Base-by-base conservation (phyloP, 805 yeast species). In the Lipomyces oligophaga region DNA sequence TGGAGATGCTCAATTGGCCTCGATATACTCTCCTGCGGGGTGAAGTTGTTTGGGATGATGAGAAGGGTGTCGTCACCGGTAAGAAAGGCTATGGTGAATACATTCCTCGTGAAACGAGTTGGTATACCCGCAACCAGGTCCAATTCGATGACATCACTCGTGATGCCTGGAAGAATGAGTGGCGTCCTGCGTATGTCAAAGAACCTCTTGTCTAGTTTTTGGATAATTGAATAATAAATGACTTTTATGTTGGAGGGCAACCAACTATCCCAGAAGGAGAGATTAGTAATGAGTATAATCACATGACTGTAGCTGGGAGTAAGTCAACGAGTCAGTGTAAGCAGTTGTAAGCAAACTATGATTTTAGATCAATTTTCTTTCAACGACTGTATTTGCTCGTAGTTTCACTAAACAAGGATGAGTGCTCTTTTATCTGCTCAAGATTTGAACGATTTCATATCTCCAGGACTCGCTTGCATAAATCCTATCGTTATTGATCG, bases 391-490 rank as follows among this genome's bases (percentile, higher is more conserved):
- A 26, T 8, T 26, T 13, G 30, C 13, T 13, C 13, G 30, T 26
- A 8, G 30, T 10, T 13, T 26, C 13, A 13, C 30, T 26, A 26
- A 8, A 26, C 30, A 26, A n/a, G 30, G 11, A 88, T 89, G 97
- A 83, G 95, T 67, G 87, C 96, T 1, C 70, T 89, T 34, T 72
- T 90, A 43, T 83, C 95, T 6, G 89, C 87, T 19, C 93, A 85
- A 47, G 97, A 93, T 61, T 69, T 93, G 47, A 93, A 93, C 66
- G 98, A 93, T 67, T 93, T 88, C 67, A 90, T 93, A 35, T 76
- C 85, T 26, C 98, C 97, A 0, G 95, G 96, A 0, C 81, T 85
- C 22, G 97, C 96, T 0, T 93, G 98, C 63, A 82, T 89, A 44
- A 93, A 87, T 67, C 96, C 97, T 0, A 81, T 80, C 8, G 81